A percentile compares a stretch with the other conserved stretches of the same genome.
Conservation (phyloP, 352 stramenopile species). For the Phytophthora uliginosa region DNA sequence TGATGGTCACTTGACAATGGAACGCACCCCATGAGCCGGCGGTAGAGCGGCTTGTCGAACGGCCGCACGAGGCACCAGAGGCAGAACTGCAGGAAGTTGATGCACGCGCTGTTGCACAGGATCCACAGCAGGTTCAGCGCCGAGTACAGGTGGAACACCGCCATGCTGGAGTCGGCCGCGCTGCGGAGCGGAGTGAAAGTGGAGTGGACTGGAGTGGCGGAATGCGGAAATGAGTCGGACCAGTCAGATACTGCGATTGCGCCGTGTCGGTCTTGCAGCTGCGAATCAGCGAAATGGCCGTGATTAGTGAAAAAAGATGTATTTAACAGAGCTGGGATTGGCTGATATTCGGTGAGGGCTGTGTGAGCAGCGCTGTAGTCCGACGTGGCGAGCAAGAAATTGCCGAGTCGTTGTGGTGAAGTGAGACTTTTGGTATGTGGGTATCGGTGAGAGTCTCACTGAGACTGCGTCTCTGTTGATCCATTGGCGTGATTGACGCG, state of each 20-base stretch:
- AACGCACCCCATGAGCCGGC: slow-evolving; percentile 76
- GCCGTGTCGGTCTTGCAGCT: slow-evolving; percentile 12
- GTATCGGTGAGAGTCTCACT: too few species aligned
- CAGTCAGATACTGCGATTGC: slow-evolving; percentile 26
- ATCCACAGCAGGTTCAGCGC: slow-evolving; percentile 87
- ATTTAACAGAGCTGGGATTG: not conserved
- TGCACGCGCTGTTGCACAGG: slow-evolving; percentile 82
- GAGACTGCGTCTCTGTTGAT: not conserved
- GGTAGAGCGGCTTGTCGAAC: slow-evolving; percentile 87
- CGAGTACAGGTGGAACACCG: slow-evolving; percentile 74
- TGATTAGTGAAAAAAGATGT: slow-evolving; percentile 25
- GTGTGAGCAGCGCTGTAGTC: too few species aligned
- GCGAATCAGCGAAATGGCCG: not conserved
- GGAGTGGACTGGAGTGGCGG: not conserved
- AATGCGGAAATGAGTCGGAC: slow-evolving; percentile 20
- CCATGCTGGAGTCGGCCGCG: slow-evolving; percentile 42
- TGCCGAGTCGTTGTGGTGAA: too few species aligned
- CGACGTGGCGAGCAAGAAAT: slow-evolving; percentile 1
- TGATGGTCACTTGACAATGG: slow-evolving; percentile 16
- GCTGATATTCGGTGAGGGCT: slow-evolving; percentile 10
- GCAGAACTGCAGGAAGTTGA: slow-evolving; percentile 85
- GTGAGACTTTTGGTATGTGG: too few species aligned
- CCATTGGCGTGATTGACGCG: not conserved
- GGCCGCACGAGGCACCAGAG: slow-evolving; percentile 88
- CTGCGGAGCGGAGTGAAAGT: not conserved